Percentiles rank a stretch among this genome's conserved stretches.
These are phyloP conservation scores for Fusarium domesticum DNA, from an alignment of 2,329 filamentous ascomycete species.

Conservation along the genomic window DNA sequence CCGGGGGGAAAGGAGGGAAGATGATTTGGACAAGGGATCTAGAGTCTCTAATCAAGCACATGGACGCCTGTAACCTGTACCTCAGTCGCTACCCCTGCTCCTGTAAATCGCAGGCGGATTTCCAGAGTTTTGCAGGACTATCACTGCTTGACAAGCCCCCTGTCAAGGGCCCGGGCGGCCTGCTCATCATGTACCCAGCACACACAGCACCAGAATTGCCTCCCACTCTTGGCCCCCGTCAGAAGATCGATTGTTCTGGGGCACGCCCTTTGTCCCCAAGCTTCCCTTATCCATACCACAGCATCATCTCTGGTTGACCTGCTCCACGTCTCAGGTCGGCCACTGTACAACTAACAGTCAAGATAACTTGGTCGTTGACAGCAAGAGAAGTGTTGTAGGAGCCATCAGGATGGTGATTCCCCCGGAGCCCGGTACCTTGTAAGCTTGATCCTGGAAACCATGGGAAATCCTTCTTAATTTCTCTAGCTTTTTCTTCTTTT, in stretches of 20 bases:
- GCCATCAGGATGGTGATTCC: too few species aligned
- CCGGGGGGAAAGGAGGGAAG: conserved; percentile 6
- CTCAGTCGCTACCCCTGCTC: conserved; percentile 3
- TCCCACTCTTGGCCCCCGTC: conserved; percentile 12
- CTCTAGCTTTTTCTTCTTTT: too few species aligned
- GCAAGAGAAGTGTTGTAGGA: too few species aligned
- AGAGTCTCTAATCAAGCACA: neutral
- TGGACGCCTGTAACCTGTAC: conserved; percentile 8
- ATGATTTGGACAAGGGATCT: conserved; percentile 3
- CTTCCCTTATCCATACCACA: neutral
- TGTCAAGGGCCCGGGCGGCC: too few species aligned
- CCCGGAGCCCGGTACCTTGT: too few species aligned
- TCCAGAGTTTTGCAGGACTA: conserved; percentile 6
- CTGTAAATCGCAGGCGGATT: neutral
- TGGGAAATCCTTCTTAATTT: too few species aligned
- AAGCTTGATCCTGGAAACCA: too few species aligned
- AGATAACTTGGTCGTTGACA: too few species aligned
- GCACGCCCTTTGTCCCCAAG: neutral
- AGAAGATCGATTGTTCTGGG: neutral
- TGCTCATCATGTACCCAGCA: too few species aligned
- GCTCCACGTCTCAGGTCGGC: neutral
- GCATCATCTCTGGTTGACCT: neutral
- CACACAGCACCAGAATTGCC: conserved; percentile 5
- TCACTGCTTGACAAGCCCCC: conserved; percentile 9
- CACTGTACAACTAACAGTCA: too few species aligned